Percentiles rank a stretch among this genome's conserved stretches.
These are phyloP conservation scores for Suhomyces atakaporum DNA, from an alignment of 1,139 yeast genomes.

Conservation along the genomic window DNA sequence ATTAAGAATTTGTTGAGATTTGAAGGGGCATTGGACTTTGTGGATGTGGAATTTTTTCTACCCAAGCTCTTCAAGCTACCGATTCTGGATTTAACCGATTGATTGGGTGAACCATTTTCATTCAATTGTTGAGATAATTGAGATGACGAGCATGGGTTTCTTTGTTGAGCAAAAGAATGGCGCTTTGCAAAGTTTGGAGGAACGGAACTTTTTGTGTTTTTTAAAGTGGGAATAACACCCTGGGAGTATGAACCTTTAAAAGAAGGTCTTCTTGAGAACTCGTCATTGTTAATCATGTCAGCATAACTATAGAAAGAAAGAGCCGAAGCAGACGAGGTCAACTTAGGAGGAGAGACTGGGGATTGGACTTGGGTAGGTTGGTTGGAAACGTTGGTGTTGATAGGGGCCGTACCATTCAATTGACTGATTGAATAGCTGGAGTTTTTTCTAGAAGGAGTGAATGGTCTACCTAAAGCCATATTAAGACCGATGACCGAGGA, in stretches of 20 bases:
- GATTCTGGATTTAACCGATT: conserved; percentile 7
- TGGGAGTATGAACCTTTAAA: conserved; percentile 36
- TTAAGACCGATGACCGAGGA: conserved; percentile 61
- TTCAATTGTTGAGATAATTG: conserved; percentile 23
- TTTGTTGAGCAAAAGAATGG: conserved; percentile 16
- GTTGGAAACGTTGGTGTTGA: conserved; percentile 18
- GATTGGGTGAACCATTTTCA: conserved; percentile 4
- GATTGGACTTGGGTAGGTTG: conserved; percentile 18
- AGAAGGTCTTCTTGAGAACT: conserved; percentile 59
- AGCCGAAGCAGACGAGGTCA: conserved; percentile 47
- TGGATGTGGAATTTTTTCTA: conserved; percentile 2
- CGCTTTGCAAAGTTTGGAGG: conserved; percentile 13
- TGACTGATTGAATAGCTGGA: conserved; percentile 37
- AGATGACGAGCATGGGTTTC: conserved; percentile 17
- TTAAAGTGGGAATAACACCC: conserved; percentile 29
- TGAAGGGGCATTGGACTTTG: conserved; percentile 2
- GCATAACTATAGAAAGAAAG: conserved; percentile 77
- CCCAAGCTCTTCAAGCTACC: conserved; percentile 13
- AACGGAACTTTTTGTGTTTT: conserved; percentile 5
- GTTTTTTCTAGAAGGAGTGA: conserved; percentile 44
- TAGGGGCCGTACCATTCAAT: conserved; percentile 13
- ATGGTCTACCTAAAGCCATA: conserved; percentile 58
- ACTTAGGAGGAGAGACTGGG: conserved; percentile 43
- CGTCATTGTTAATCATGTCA: conserved; percentile 71
- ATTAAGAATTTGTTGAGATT: conserved; percentile 16